Evolutionary conservation across 2,329 filamentous ascomycete genomes (phyloP).

Genomic region (Emergomyces pasteurianus): DNA sequence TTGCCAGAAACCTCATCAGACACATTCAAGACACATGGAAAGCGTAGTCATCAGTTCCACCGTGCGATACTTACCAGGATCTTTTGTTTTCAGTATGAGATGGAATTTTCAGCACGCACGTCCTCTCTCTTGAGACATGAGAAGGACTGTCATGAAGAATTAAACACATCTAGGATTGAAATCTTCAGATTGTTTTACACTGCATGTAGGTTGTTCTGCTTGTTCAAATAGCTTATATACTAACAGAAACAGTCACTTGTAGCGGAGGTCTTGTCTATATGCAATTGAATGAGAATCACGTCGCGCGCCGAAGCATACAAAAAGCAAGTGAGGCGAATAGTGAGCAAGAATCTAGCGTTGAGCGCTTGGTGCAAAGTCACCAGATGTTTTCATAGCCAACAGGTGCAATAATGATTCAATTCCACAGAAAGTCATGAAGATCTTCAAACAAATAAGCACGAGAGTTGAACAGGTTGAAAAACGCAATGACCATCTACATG

Average conservation of each 20-base stretch:
- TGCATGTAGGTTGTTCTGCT: slow-evolving; percentile 1
- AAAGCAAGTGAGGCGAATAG: background rate
- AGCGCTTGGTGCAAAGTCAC: background rate
- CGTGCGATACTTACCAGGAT: slow-evolving; percentile 1
- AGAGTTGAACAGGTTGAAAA: background rate
- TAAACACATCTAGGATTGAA: slow-evolving; percentile 1
- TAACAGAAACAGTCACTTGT: slow-evolving; percentile 1
- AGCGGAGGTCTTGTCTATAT: background rate
- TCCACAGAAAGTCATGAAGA: background rate
- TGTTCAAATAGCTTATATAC: slow-evolving; percentile 4
- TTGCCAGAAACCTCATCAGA: background rate
- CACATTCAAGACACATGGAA: slow-evolving; percentile 2
- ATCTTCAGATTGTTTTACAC: slow-evolving; percentile 1
- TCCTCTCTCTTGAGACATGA: background rate
- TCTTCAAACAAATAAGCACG: background rate
- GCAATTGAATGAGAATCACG: background rate
- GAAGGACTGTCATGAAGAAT: slow-evolving; percentile 1
- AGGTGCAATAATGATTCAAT: background rate
- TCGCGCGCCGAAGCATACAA: background rate
- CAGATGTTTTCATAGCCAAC: background rate
- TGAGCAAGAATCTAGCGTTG: background rate
- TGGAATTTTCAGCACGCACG: background rate
- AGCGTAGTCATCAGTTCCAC: slow-evolving; percentile 2
- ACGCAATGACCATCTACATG: background rate
- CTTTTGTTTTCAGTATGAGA: too few relatives aligned